Base-by-base conservation (phyloP, 257 asterid genomes). In the Gentiana straminea region DNA sequence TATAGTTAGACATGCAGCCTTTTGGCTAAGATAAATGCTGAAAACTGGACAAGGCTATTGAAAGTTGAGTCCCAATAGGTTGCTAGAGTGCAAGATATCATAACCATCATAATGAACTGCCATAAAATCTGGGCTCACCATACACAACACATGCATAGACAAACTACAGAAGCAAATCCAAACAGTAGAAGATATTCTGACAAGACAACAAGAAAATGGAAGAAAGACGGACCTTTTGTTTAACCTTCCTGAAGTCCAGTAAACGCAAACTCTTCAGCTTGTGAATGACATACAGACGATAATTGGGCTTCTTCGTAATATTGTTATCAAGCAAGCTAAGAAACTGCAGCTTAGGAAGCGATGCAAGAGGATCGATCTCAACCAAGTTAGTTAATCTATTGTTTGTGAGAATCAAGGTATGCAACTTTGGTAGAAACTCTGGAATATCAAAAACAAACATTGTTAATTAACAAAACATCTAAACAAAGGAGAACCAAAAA, bases 271-370 rank as follows among this genome's bases (percentile, higher is more conserved):
- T 74, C 73, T 88, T 92, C 77, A 92, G 75, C 79, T 82, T 92
- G 83, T 88, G 94, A 69, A 92, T 88, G 66, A 92, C 95, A 72
- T 92, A 92, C 61, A 92, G 49, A 2, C 99, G 99, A 71, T 92
- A 92, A 75, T 92, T 92, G 33, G 97, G 99, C 69, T 81, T 86
- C 86, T 92, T 92, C 12, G 94, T 88, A 34, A 88, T 87, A 62
- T 67, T 89, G 77, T 92, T 92, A 65, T 92, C 97, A 2, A 92
- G 91, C 79, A 92, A 73, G 62, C 97, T 92, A 67, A 92, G 94
- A 70, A 77, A 84, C 80, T 79, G 92, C 77, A 92, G 83, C 79
- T 77, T 92, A 12, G 94, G 83, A 46, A 88, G 93, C 13, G 95
- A 80, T 13, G 85, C 83, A 7, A 88, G 97, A 1, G 99, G 99